phyloP scores from a whole-genome alignment of 2,329 filamentous ascomycete genomes.

The Aspergillus fumigatus region DNA sequence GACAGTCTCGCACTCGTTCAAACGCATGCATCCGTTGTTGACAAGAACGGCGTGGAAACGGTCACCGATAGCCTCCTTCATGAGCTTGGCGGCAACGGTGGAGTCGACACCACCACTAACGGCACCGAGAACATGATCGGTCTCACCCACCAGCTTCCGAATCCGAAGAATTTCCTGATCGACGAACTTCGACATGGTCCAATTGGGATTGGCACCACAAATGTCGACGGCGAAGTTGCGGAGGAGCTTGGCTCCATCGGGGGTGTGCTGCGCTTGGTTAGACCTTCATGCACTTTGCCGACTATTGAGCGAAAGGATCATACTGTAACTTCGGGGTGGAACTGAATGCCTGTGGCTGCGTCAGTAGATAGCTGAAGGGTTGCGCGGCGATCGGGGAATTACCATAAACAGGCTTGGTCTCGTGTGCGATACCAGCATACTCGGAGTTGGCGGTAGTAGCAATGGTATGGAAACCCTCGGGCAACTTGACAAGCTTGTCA shows the following conservation, averaged over 20 bases:
- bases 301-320: conserved; percentile 5
- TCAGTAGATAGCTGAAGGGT: conserved; percentile 9
- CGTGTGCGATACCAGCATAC: conserved; percentile 66
- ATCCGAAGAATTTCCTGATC: conserved; percentile 78
- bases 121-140: conserved; percentile 75
- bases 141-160: conserved; percentile 72
- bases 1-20: conserved; percentile 79
- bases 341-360: conserved; percentile 60
- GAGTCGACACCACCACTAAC: conserved; percentile 83
- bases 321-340: conserved; percentile 77
- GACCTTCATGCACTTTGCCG: not conserved
- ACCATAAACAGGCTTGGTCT: conserved; percentile 62
- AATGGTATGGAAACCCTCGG: conserved; percentile 67
- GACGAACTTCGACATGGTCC: conserved; percentile 82
- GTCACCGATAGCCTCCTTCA: conserved; percentile 80
- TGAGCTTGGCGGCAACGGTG: conserved; percentile 80
- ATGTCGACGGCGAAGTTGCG: conserved; percentile 81
- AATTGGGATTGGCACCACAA: conserved; percentile 70
- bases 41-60: conserved; percentile 81
- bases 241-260: conserved; percentile 64
- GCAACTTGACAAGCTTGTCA: conserved; percentile 75
- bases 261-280: conserved; percentile 17
- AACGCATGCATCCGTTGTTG: conserved; percentile 79
- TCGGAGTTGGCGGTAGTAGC: conserved; percentile 71
- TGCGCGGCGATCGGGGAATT: conserved; percentile 4